Percentiles rank a stretch among this genome's conserved stretches.
These are phyloP conservation scores for Aspergillus sparsus DNA, from an alignment of 495 filamentous ascomycete species.

Conservation along the genomic window DNA sequence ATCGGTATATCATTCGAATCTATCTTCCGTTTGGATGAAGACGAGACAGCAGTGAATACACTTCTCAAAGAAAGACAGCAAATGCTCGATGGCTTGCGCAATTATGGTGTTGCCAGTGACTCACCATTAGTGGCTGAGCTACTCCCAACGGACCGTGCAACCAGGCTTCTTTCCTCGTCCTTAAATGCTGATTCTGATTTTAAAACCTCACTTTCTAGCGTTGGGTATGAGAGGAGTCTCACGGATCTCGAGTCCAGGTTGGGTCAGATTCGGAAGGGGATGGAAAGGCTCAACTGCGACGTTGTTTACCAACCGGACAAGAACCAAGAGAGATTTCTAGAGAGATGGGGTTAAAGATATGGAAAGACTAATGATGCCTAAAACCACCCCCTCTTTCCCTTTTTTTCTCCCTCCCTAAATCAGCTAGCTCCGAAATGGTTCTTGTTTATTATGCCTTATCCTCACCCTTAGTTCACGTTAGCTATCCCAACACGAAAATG, in stretches of 20 bases:
- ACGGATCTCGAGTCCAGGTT: constrained; percentile 35
- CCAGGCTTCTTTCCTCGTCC: constrained; percentile 34
- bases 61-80: constrained; percentile 37
- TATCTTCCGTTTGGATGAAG: constrained; percentile 29
- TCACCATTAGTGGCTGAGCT: constrained; percentile 35
- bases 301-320: constrained; percentile 40
- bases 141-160: constrained; percentile 34
- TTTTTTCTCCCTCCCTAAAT: not conserved
- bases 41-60: constrained; percentile 21
- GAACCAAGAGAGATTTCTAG: constrained; percentile 34
- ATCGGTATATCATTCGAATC: constrained; percentile 39
- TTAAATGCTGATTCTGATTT: constrained; percentile 37
- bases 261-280: constrained; percentile 33
- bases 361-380: not conserved
- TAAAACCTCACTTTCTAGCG: constrained; percentile 32
- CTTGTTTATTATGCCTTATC: not conserved
- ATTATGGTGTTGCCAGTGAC: constrained; percentile 34
- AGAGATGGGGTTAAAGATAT: constrained; percentile 31
- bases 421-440: not conserved
- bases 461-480: not conserved
- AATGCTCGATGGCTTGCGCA: constrained; percentile 30
- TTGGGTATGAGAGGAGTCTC: constrained; percentile 30
- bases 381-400: not conserved
- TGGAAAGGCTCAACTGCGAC: constrained; percentile 38
- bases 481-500: not conserved